These are phyloP conservation scores for Astrocystis sublimbata DNA, from an alignment of 495 filamentous ascomycete species.

Conservation along the genomic window DNA sequence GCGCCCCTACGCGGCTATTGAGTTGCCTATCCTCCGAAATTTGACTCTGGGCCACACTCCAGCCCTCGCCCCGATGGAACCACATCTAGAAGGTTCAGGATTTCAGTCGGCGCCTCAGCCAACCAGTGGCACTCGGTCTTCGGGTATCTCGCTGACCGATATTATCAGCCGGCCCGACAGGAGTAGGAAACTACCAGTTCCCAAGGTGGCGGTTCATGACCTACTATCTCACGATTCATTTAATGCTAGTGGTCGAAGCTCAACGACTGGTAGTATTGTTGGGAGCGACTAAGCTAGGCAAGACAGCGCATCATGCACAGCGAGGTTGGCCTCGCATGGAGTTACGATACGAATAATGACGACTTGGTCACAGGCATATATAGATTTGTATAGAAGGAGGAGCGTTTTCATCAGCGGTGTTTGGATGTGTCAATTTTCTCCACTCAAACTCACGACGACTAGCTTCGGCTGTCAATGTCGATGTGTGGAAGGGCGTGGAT, in stretches of 20 bases:
- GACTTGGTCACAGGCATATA: conserved; percentile 33
- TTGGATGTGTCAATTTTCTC: conserved; percentile 13
- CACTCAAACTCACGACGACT: conserved; percentile 28
- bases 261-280: conserved; percentile 48
- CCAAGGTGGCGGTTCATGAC: conserved; percentile 87
- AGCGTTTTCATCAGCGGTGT: conserved; percentile 22
- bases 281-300: conserved; percentile 46
- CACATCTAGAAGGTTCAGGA: conserved; percentile 57
- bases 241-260: conserved; percentile 49
- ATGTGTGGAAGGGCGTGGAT: conserved; percentile 16
- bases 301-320: conserved; percentile 21
- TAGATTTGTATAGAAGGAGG: conserved; percentile 33
- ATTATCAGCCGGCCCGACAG: conserved; percentile 89
- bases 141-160: conserved; percentile 80
- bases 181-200: conserved; percentile 91
- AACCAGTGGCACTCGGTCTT: conserved; percentile 42
- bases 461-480: conserved; percentile 14
- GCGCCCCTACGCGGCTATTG: conserved; percentile 66
- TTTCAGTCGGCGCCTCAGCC: conserved; percentile 40
- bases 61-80: conserved; percentile 90
- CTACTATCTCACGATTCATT: conserved; percentile 68
- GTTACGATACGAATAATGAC: conserved; percentile 33
- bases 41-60: conserved; percentile 85
- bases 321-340: conserved; percentile 6
- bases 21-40: conserved; percentile 86